Conservation (phyloP, 2,329 filamentous ascomycete genomes). For the Metarhizium anisopliae region DNA sequence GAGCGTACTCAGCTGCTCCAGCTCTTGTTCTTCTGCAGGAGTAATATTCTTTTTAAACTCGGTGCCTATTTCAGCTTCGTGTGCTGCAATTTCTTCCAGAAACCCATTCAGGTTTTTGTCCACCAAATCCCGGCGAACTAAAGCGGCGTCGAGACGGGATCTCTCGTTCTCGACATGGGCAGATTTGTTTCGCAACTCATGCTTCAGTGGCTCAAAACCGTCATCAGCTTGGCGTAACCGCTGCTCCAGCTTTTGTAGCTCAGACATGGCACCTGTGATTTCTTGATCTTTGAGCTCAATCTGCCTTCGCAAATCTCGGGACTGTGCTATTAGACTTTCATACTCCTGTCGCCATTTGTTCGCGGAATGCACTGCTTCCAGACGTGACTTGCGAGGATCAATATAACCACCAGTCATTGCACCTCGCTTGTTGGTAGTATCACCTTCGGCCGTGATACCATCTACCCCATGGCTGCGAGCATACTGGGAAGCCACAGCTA, state of each 20-base stretch:
- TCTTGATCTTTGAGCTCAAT: constrained; percentile 78
- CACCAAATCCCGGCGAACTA: constrained; percentile 55
- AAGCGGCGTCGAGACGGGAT: constrained; percentile 64
- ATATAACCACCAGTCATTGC: constrained; percentile 93
- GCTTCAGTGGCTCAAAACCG: constrained; percentile 70
- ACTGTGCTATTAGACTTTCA: constrained; percentile 56
- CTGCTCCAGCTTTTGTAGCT: constrained; percentile 75
- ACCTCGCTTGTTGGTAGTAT: constrained; percentile 90
- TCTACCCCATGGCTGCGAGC: constrained; percentile 85
- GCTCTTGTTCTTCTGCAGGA: constrained; percentile 68
- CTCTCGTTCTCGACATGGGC: constrained; percentile 64
- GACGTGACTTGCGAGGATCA: constrained; percentile 73
- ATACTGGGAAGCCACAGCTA: constrained; percentile 82
- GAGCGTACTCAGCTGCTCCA: constrained; percentile 60
- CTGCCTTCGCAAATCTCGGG: constrained; percentile 56
- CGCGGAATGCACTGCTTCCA: constrained; percentile 74
- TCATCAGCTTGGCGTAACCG: constrained; percentile 68
- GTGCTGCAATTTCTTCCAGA: constrained; percentile 63
- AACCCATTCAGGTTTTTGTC: constrained; percentile 68
- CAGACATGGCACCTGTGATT: constrained; percentile 77
- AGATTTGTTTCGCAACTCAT: constrained; percentile 69
- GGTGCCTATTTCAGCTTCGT: constrained; percentile 71
- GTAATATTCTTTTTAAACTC: constrained; percentile 90
- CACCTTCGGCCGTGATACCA: constrained; percentile 89
- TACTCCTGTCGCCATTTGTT: constrained; percentile 67